Base-by-base conservation (phyloP, 345 rosid species). In the Heritiera fomes region DNA sequence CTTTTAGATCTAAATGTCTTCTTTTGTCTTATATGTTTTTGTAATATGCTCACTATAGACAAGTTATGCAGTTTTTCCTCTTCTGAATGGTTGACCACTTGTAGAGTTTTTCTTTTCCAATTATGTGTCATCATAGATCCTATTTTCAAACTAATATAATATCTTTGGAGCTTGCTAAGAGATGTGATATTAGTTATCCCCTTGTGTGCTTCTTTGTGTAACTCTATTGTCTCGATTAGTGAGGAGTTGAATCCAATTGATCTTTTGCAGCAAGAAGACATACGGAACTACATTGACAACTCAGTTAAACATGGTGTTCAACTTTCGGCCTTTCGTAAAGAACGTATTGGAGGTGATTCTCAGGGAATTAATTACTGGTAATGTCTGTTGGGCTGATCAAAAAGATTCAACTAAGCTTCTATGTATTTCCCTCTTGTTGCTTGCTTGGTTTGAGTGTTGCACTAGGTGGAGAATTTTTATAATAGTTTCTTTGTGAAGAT, bases 311-410 rank as follows among this genome's bases (percentile, higher is more conserved):
- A 89, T 80, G 98, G 98, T 56, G 87, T 88, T 78, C 98, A 87
- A 77, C 94, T 93, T 81, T 87, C 97, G 72, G 82, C 85, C 73
- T 97, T 97, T 71, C 98, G 99, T 60, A 94, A 88, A 89, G 98
- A 94, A 75, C 98, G 99, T 32, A 47, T 87, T 76, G 99, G 99
- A 79, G 99, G 99, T 79, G 98, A 94, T 88, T 94, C 96, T 45
- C 88, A 89, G 82, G 99, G 98, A 85, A 88, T 94, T 78, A 90
- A 88, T 86, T 97, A 90, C 80, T 97, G 98, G 99, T 97, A 80
- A 79, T 84, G 75, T 52, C 14, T 46, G 69, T 78, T 78, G 71
- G 76, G 69, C 75, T 83, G 62, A 32, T 75, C 13, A 46, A 34
- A 61, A 71, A 46, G 59, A 78, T 65, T 71, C 28, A 46, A 64